Evolutionary conservation across 192 early-diverging fungal genomes (phyloP).

Genomic region (Entomortierella chlamydospora): DNA sequence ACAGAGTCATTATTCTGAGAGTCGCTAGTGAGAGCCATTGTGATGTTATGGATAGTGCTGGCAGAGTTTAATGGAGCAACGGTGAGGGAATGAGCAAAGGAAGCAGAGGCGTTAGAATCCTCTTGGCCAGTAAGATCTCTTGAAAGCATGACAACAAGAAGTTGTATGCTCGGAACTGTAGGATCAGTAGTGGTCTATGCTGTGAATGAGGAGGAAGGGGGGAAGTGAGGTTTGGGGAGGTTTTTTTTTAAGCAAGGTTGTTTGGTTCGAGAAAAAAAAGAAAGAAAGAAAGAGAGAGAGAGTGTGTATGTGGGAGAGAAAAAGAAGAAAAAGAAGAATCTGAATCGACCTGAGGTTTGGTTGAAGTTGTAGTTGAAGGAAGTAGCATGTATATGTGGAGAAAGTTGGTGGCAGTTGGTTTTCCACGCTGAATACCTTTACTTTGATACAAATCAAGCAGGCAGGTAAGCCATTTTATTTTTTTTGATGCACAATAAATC

Average conservation of each 20-base stretch:
- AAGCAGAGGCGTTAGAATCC: conserved; percentile 14
- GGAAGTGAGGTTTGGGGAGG: not conserved
- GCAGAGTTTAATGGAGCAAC: conserved; percentile 23
- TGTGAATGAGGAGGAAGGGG: not conserved
- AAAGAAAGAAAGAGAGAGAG: conserved; percentile 6
- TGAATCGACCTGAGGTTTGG: too few relatives aligned
- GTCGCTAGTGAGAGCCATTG: conserved; percentile 2
- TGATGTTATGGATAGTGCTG: conserved; percentile 21
- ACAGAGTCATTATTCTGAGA: not conserved
- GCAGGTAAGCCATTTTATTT: too few relatives aligned
- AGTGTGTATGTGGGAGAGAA: not conserved
- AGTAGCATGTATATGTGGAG: too few relatives aligned
- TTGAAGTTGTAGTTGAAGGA: too few relatives aligned
- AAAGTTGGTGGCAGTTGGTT: too few relatives aligned
- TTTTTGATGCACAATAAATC: too few relatives aligned
- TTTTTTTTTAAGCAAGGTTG: not conserved
- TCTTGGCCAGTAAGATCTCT: conserved; percentile 23
- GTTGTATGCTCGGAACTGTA: not conserved
- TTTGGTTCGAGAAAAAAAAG: not conserved
- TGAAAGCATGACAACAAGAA: conserved; percentile 9
- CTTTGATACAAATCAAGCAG: too few relatives aligned
- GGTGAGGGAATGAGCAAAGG: conserved; percentile 39
- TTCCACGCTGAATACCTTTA: too few relatives aligned
- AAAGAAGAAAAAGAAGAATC: not conserved
- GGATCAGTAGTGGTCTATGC: not conserved